phyloP scores from a whole-genome alignment of 2,329 filamentous ascomycete species.

The Cladophialophora yegresii region DNA sequence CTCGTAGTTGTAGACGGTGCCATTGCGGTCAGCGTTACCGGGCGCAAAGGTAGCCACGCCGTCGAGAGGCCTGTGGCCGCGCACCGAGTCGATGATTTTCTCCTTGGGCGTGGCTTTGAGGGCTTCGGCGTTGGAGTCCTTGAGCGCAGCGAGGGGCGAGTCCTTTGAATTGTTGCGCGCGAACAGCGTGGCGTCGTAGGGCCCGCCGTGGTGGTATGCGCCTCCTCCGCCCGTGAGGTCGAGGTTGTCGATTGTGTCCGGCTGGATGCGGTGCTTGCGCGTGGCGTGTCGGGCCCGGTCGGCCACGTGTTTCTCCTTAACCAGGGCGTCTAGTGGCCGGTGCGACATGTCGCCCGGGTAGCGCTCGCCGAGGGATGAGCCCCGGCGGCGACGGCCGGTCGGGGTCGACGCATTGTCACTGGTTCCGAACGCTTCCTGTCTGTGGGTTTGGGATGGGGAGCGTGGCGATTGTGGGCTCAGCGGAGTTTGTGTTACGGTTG shows the following conservation, averaged over 20 bases:
- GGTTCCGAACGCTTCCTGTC: slow-evolving; percentile 29
- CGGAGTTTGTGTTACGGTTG: slow-evolving; percentile 43
- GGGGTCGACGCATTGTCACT: slow-evolving; percentile 7
- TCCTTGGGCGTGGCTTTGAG: slow-evolving; percentile 78
- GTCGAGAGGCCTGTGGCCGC: slow-evolving; percentile 74
- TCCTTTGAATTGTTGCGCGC: slow-evolving; percentile 68
- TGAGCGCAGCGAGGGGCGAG: slow-evolving; percentile 73
- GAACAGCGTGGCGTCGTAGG: slow-evolving; percentile 79
- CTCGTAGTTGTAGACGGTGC: slow-evolving; percentile 72
- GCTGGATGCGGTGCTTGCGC: slow-evolving; percentile 65
- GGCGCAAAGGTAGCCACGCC: slow-evolving; percentile 76
- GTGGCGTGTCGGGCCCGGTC: slow-evolving; percentile 66
- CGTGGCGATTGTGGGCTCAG: slow-evolving; percentile 25
- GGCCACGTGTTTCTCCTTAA: slow-evolving; percentile 33
- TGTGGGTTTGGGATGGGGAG: slow-evolving; percentile 29
- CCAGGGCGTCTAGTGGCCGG: slow-evolving; percentile 34
- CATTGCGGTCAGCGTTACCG: slow-evolving; percentile 67
- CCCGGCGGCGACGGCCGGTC: slow-evolving; percentile 39
- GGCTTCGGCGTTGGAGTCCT: slow-evolving; percentile 71
- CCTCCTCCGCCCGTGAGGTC: slow-evolving; percentile 53
- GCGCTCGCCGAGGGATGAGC: slow-evolving; percentile 48
- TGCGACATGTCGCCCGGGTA: slow-evolving; percentile 35
- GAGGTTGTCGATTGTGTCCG: slow-evolving; percentile 79
- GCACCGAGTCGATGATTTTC: slow-evolving; percentile 72
- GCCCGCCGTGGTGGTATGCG: slow-evolving; percentile 76